Conservation (phyloP, 1,284 basidiomycete genomes). For the Ceratobasidium sp. region DNA sequence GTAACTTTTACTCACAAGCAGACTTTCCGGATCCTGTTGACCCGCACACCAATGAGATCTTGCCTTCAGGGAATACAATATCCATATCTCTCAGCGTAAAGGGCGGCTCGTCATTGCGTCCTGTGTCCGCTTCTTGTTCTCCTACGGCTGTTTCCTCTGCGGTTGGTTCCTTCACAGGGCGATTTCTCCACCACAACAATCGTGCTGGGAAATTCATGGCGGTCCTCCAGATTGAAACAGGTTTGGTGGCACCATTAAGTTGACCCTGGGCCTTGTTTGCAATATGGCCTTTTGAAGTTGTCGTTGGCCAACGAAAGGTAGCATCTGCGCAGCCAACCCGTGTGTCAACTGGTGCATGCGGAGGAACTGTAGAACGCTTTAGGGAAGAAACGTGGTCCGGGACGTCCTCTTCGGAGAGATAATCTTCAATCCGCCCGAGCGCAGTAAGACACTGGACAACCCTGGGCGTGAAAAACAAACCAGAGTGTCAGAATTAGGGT, state of each 20-base stretch:
- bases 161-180: neutral
- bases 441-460: conserved; percentile 20
- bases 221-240: neutral
- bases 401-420: conserved; percentile 25
- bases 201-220: neutral
- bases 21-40: conserved; percentile 45
- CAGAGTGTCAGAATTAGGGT: too few relatives aligned
- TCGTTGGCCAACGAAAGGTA: conserved; percentile 1
- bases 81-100: conserved; percentile 32
- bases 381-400: conserved; percentile 15
- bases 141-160: neutral
- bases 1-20: conserved; percentile 19
- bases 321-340: neutral
- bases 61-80: conserved; percentile 33
- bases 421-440: conserved; percentile 17
- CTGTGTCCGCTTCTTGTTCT: neutral
- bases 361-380: neutral
- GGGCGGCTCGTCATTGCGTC: too few relatives aligned
- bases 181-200: neutral
- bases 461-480: neutral
- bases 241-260: neutral
- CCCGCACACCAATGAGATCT: conserved; percentile 34
- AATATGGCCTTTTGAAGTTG: neutral
- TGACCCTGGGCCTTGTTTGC: conserved; percentile 5
- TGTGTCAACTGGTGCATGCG: neutral